These are phyloP conservation scores for Bipolaris oryzae DNA, from an alignment of 2,329 filamentous ascomycete species.

Conservation along the genomic window DNA sequence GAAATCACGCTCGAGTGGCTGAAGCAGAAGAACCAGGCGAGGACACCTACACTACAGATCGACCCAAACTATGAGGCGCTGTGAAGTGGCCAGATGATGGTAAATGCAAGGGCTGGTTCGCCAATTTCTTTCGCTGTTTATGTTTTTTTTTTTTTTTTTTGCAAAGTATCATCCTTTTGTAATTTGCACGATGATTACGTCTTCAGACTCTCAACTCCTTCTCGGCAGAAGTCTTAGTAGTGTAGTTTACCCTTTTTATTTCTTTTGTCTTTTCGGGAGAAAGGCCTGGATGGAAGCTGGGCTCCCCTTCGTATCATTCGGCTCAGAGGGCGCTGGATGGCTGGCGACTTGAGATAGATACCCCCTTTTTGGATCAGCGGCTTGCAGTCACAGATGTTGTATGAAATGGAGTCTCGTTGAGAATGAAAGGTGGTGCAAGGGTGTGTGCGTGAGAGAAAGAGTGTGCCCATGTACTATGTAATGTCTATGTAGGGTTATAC, in stretches of 20 bases:
- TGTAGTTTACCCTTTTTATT: background rate
- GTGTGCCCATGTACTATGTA: background rate
- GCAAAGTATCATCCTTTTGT: constrained; percentile 18
- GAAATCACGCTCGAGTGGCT: constrained; percentile 79
- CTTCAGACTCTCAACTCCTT: constrained; percentile 20
- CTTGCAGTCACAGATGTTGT: constrained; percentile 20
- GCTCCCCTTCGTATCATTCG: constrained; percentile 10
- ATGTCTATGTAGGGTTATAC: constrained; percentile 1
- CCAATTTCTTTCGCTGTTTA: constrained; percentile 36
- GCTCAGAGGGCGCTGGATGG: constrained; percentile 12
- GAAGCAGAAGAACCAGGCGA: constrained; percentile 48
- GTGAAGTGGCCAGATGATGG: constrained; percentile 20
- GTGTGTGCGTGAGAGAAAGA: background rate
- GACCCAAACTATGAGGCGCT: constrained; percentile 42
- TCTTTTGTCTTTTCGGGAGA: constrained; percentile 1
- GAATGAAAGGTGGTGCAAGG: constrained; percentile 2
- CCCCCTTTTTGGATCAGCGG: constrained; percentile 26
- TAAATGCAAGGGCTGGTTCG: constrained; percentile 10
- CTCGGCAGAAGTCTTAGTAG: constrained; percentile 3
- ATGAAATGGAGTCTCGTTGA: constrained; percentile 18
- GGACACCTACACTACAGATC: constrained; percentile 49
- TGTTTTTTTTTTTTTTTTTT: constrained; percentile 25
- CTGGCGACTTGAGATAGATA: constrained; percentile 30
- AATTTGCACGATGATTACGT: constrained; percentile 31
- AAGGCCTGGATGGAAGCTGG: constrained; percentile 15